Conservation (phyloP, 2,329 filamentous ascomycete genomes). For the Bimuria novae-zelandiae region DNA sequence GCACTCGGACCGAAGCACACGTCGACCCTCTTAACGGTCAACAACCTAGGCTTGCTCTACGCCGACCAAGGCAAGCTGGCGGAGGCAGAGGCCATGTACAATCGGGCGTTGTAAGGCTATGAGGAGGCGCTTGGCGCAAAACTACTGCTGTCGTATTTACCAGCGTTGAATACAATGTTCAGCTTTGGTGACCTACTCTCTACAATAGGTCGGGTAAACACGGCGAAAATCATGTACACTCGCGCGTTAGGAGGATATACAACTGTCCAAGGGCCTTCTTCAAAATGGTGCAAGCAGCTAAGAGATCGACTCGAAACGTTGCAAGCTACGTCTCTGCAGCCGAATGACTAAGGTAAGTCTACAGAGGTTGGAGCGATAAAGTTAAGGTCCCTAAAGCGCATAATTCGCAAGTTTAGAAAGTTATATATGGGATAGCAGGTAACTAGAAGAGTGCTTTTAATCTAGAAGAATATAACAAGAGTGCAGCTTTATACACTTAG, state of each 20-base stretch:
- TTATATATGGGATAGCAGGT: constrained; percentile 2
- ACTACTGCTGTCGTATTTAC: constrained; percentile 29
- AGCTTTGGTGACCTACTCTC: constrained; percentile 30
- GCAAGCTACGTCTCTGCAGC: constrained; percentile 8
- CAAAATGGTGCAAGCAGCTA: constrained; percentile 13
- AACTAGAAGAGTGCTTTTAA: neutral
- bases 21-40: constrained; percentile 15
- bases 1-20: constrained; percentile 4
- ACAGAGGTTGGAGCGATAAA: constrained; percentile 10
- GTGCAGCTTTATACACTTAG: neutral
- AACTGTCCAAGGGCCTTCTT: constrained; percentile 17
- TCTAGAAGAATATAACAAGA: neutral
- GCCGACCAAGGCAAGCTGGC: too few relatives aligned
- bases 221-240: constrained; percentile 31
- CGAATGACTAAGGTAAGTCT: constrained; percentile 9
- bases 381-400: constrained; percentile 8
- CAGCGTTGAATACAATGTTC: constrained; percentile 30
- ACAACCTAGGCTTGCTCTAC: too few relatives aligned
- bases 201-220: constrained; percentile 21
- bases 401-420: constrained; percentile 10
- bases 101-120: constrained; percentile 20
- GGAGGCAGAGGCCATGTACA: too few relatives aligned
- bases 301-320: constrained; percentile 15
- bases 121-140: constrained; percentile 17
- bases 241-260: constrained; percentile 20